phyloP scores from a whole-genome alignment of 1,284 basidiomycete genomes.

The Boletus semigastroideus region DNA sequence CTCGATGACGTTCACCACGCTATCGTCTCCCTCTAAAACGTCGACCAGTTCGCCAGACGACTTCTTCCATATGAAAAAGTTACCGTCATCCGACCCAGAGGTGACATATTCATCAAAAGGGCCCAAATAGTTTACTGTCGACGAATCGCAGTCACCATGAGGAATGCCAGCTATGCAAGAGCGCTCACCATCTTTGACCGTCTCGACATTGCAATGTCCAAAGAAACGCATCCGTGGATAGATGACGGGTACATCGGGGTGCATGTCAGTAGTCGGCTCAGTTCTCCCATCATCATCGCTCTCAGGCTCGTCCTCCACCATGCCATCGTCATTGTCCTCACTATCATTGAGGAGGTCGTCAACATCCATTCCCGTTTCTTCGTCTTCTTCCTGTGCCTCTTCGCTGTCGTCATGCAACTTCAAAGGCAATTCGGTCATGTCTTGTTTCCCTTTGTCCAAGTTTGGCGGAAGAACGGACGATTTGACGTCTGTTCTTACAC shows the following conservation, averaged over 20 bases:
- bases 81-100: slow-evolving; percentile 90
- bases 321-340: slow-evolving; percentile 23
- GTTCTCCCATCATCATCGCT: slow-evolving; percentile 35
- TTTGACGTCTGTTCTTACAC: slow-evolving; percentile 1
- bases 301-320: slow-evolving; percentile 25
- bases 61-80: slow-evolving; percentile 86
- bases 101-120: slow-evolving; percentile 75
- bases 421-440: background rate
- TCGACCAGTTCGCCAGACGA: slow-evolving; percentile 61
- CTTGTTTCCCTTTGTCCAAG: background rate
- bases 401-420: slow-evolving; percentile 3
- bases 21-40: slow-evolving; percentile 81
- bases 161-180: background rate
- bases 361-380: slow-evolving; percentile 24
- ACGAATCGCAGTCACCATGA: background rate
- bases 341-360: slow-evolving; percentile 22
- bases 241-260: slow-evolving; percentile 55
- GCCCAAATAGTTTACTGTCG: slow-evolving; percentile 82
- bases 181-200: slow-evolving; percentile 85
- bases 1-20: slow-evolving; percentile 86
- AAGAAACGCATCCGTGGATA: slow-evolving; percentile 66
- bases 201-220: slow-evolving; percentile 83
- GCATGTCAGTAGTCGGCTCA: slow-evolving; percentile 30
- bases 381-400: slow-evolving; percentile 17
- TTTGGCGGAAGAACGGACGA: slow-evolving; percentile 27